Evolutionary conservation across 2,329 filamentous ascomycete species (phyloP).

Genomic region (Talaromyces islandicus): DNA sequence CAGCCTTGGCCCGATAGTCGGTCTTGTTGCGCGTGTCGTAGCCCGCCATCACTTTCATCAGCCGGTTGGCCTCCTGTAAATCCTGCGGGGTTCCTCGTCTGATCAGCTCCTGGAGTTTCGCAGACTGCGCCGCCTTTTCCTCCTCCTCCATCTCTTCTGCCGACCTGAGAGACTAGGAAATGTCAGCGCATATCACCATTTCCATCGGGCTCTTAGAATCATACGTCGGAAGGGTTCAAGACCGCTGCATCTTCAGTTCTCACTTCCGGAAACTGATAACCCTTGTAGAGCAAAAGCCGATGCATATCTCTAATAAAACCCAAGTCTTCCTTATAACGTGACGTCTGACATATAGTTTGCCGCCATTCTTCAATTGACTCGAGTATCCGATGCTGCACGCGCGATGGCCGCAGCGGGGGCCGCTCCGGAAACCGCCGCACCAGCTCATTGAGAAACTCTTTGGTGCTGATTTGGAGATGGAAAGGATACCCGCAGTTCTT

Average conservation of each 20-base stretch:
- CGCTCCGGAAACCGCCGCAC: slow-evolving; percentile 93
- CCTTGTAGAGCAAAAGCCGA: slow-evolving; percentile 88
- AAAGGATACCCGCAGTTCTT: slow-evolving; percentile 99
- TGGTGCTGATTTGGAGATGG: slow-evolving; percentile 96
- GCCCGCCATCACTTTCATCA: slow-evolving; percentile 99
- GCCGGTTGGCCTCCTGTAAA: slow-evolving; percentile 88
- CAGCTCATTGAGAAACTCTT: slow-evolving; percentile 97
- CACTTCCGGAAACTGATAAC: slow-evolving; percentile 91
- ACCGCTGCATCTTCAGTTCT: slow-evolving; percentile 92
- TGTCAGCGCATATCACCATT: slow-evolving; percentile 20
- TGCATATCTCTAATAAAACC: slow-evolving; percentile 98
- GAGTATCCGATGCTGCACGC: slow-evolving; percentile 87
- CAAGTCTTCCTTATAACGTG: slow-evolving; percentile 92
- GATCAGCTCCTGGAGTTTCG: slow-evolving; percentile 97
- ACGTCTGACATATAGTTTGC: slow-evolving; percentile 96
- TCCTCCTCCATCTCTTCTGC: slow-evolving; percentile 99
- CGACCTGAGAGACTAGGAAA: slow-evolving; percentile 75
- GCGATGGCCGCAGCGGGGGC: slow-evolving; percentile 75
- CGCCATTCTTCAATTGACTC: slow-evolving; percentile 98
- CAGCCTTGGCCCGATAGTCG: slow-evolving; percentile 94
- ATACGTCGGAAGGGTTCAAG: slow-evolving; percentile 90
- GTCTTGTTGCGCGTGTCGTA: slow-evolving; percentile 94
- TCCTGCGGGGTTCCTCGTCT: slow-evolving; percentile 86
- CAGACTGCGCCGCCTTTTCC: slow-evolving; percentile 87
- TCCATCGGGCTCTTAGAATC: slow-evolving; percentile 29